These are phyloP conservation scores for Chrysosporium queenslandicum DNA, from an alignment of 2,329 filamentous ascomycete genomes.

Conservation along the genomic window DNA sequence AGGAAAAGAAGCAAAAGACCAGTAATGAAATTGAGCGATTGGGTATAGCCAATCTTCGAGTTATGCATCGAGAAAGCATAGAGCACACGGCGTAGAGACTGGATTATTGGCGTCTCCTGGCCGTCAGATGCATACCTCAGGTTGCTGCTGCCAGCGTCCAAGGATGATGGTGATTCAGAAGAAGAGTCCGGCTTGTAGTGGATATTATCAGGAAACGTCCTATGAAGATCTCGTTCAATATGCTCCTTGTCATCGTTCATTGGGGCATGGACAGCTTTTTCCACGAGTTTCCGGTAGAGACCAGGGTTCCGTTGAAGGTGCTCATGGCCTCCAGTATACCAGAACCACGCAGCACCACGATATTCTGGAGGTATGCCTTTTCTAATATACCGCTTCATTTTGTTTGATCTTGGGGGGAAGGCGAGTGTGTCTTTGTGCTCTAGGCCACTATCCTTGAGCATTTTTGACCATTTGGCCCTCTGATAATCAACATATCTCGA, in stretches of 20 bases:
- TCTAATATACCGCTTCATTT: slow-evolving; percentile 79
- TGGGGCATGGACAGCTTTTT: slow-evolving; percentile 54
- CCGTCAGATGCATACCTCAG: slow-evolving; percentile 31
- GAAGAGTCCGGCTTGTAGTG: slow-evolving; percentile 63
- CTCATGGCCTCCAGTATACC: slow-evolving; percentile 78
- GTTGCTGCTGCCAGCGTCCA: slow-evolving; percentile 24
- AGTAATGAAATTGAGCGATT: slow-evolving; percentile 89
- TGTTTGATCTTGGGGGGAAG: slow-evolving; percentile 71
- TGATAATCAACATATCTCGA: slow-evolving; percentile 63
- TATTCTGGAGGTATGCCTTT: slow-evolving; percentile 92
- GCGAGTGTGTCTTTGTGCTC: slow-evolving; percentile 60
- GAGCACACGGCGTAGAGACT: slow-evolving; percentile 71
- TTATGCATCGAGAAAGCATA: slow-evolving; percentile 87
- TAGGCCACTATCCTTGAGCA: slow-evolving; percentile 67
- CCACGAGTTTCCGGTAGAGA: slow-evolving; percentile 62
- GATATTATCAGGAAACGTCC: slow-evolving; percentile 90
- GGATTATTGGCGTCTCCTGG: slow-evolving; percentile 65
- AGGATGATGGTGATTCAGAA: slow-evolving; percentile 20
- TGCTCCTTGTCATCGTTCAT: slow-evolving; percentile 69
- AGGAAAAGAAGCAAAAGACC: slow-evolving; percentile 84
- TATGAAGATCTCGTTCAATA: slow-evolving; percentile 85
- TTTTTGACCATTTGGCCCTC: slow-evolving; percentile 67
- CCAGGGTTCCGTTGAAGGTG: slow-evolving; percentile 66
- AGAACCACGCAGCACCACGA: slow-evolving; percentile 95
- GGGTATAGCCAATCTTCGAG: slow-evolving; percentile 85